These are phyloP conservation scores for Ballota nigra DNA, from an alignment of 257 asterid species.

Conservation along the genomic window DNA sequence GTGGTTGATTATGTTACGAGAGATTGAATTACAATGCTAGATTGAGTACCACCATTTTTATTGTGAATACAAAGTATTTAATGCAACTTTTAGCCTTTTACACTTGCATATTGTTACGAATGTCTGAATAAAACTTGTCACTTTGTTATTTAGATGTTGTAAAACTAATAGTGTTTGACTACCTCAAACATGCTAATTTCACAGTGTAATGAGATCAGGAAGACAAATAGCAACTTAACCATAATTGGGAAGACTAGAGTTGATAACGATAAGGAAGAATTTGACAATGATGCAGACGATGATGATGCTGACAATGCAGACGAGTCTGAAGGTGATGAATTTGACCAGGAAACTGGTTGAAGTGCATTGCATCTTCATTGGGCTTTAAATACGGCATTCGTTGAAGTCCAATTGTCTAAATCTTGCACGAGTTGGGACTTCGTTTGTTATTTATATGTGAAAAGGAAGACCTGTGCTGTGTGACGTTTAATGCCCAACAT, in stretches of 20 bases:
- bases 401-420: background rate
- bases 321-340: conserved; percentile 92
- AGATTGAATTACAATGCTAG: background rate
- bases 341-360: conserved; percentile 93
- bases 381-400: background rate
- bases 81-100: background rate
- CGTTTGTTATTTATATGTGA: background rate
- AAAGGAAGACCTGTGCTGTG: background rate
- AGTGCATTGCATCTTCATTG: background rate
- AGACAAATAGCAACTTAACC: conserved; percentile 52
- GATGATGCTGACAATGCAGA: conserved; percentile 91
- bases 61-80: background rate
- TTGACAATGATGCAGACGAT: conserved; percentile 86
- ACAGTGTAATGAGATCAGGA: conserved; percentile 81
- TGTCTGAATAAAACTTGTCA: background rate
- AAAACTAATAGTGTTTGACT: background rate
- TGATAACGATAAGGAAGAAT: conserved; percentile 80
- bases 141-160: background rate
- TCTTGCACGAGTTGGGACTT: background rate
- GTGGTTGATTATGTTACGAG: background rate
- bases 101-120: background rate
- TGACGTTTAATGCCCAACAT: background rate
- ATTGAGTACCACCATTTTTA: background rate
- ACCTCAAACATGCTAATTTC: background rate
- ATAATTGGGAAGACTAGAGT: conserved; percentile 68